Conservation (phyloP, 805 yeast species). For the Yarrowia sp. region DNA sequence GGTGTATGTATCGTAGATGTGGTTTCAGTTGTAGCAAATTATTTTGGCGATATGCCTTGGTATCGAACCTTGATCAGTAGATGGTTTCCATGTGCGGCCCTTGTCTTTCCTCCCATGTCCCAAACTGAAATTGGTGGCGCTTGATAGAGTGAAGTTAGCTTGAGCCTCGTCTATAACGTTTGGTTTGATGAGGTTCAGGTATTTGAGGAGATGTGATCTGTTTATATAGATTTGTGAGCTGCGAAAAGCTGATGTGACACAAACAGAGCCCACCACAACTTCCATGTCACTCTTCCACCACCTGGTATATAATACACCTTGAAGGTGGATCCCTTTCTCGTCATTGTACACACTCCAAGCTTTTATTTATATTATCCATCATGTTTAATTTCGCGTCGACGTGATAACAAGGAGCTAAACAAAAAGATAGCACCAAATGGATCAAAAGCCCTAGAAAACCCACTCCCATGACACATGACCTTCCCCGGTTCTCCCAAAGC, state of each 20-base stretch:
- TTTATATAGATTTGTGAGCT: too few species aligned
- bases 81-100: neutral
- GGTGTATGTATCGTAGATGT: neutral
- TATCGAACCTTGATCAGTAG: slow-evolving; percentile 11
- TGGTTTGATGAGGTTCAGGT: too few species aligned
- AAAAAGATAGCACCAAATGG: too few species aligned
- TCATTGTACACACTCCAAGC: too few species aligned
- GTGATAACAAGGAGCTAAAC: neutral
- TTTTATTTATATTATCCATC: neutral
- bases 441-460: too few species aligned
- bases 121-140: neutral
- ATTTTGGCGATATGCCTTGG: slow-evolving; percentile 1
- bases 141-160: neutral
- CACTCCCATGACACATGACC: neutral
- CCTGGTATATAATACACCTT: neutral
- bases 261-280: too few species aligned
- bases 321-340: neutral
- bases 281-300: too few species aligned
- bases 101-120: neutral
- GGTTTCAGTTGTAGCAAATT: neutral
- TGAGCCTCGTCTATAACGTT: too few species aligned
- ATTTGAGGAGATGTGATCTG: too few species aligned
- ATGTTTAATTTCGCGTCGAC: neutral
- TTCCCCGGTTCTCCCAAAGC: neutral
- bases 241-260: too few species aligned